Percentiles rank a stretch among this genome's conserved stretches.
Evolutionary conservation across 495 filamentous ascomycete genomes (phyloP).

Genomic region (Daldinia bambusicola): DNA sequence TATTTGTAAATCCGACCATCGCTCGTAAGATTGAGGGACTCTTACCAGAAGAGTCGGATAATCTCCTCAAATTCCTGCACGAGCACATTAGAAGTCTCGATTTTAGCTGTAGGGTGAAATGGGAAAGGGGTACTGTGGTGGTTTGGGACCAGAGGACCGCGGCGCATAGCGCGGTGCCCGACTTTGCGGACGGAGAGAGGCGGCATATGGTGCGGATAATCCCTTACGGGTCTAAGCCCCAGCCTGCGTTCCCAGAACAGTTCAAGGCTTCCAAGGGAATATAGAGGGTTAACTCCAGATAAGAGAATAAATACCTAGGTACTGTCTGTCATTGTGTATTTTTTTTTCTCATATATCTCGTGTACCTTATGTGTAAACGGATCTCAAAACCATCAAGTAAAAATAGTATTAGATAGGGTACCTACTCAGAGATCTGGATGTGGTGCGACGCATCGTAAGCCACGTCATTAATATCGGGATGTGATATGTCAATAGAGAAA

Average conservation of each 20-base stretch:
- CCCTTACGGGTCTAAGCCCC: conserved; percentile 23
- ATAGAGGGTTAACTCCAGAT: neutral
- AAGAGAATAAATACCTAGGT: no score
- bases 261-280: neutral
- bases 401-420: no score
- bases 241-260: conserved; percentile 33
- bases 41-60: conserved; percentile 75
- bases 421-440: neutral
- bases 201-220: conserved; percentile 27
- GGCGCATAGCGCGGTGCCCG: conserved; percentile 29
- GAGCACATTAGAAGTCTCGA: conserved; percentile 70
- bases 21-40: conserved; percentile 66
- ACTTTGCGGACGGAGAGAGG: conserved; percentile 32
- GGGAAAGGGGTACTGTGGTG: conserved; percentile 67
- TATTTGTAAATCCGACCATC: conserved; percentile 54
- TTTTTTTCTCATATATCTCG: no score
- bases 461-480: neutral
- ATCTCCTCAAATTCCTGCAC: conserved; percentile 72
- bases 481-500: neutral
- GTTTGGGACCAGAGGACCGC: conserved; percentile 63
- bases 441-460: neutral
- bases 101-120: conserved; percentile 67
- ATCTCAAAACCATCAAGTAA: no score
- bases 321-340: no score
- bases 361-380: no score